phyloP scores from a whole-genome alignment of 345 rosid genomes.

The Anastatica hierochuntica region DNA sequence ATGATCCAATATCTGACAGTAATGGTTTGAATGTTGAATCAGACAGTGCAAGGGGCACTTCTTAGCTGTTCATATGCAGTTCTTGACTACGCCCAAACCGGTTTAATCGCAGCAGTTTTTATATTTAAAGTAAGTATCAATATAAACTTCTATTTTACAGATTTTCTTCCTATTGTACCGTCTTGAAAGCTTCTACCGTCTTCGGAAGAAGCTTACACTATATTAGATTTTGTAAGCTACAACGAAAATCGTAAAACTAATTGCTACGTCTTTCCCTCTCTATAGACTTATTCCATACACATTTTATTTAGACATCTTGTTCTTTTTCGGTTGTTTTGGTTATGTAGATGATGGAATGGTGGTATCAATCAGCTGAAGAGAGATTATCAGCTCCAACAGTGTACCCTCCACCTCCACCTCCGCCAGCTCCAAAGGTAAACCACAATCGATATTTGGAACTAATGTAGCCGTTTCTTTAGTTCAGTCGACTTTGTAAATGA shows the following conservation, averaged over 20 bases:
- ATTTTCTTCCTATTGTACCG: too few species aligned
- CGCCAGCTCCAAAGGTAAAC: constrained; percentile 80
- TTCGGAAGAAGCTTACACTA: too few species aligned
- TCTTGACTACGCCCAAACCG: constrained; percentile 97
- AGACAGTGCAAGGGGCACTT: constrained; percentile 82
- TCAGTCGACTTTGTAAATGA: not conserved
- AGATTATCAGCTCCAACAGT: constrained; percentile 98
- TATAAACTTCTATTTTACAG: not conserved
- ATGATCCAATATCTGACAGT: constrained; percentile 4
- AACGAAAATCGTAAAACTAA: too few species aligned
- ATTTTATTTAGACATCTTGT: too few species aligned
- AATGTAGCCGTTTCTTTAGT: not conserved
- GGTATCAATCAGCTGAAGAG: constrained; percentile 99
- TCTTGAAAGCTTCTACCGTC: not conserved
- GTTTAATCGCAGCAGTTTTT: constrained; percentile 93
- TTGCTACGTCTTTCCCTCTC: too few species aligned
- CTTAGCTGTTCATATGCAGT: constrained; percentile 65
- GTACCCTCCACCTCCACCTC: constrained; percentile 97
- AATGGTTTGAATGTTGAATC: constrained; percentile 19
- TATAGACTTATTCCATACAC: too few species aligned
- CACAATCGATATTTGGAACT: constrained; percentile 3
- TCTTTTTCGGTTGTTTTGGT: constrained; percentile 1
- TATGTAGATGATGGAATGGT: constrained; percentile 98
- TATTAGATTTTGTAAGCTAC: too few species aligned
- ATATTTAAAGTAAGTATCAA: constrained; percentile 75